A percentile compares a stretch with the other conserved stretches of the same genome.
These are phyloP conservation scores for Dalechampia spathulata DNA, from an alignment of 441 rosid species.

Conservation along the genomic window DNA sequence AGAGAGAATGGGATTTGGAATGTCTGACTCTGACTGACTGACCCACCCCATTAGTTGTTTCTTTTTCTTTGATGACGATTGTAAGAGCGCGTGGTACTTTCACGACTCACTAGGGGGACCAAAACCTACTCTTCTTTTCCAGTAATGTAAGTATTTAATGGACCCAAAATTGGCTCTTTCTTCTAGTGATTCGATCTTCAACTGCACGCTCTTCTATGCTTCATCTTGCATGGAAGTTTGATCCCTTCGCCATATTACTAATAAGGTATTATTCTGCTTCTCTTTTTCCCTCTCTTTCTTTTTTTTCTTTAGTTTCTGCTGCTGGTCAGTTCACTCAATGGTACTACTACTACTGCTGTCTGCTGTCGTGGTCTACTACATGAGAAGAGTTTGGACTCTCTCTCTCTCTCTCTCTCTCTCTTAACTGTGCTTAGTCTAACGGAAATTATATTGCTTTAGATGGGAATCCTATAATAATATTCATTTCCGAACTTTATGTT, in stretches of 20 bases:
- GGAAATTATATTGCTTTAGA: background rate
- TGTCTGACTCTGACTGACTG: background rate
- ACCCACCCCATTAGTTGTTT: background rate
- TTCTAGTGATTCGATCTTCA: constrained; percentile 19
- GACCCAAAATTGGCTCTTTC: constrained; percentile 22
- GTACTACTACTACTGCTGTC: no score
- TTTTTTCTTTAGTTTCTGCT: background rate
- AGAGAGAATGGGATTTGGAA: constrained; percentile 1
- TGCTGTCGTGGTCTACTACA: no score
- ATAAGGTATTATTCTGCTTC: no score
- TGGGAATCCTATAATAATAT: no score
- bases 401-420: background rate
- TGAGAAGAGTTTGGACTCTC: no score
- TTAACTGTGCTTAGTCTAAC: background rate
- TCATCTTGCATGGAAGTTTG: constrained; percentile 23
- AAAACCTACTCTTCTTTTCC: constrained; percentile 33
- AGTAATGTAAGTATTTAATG: no score
- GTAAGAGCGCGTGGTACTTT: constrained; percentile 20
- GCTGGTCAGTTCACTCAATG: no score
- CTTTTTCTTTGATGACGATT: background rate
- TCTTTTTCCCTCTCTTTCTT: background rate
- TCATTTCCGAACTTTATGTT: no score
- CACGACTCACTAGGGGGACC: constrained; percentile 31
- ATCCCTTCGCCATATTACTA: background rate
- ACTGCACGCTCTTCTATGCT: constrained; percentile 28